Evolutionary conservation across 805 yeast genomes (phyloP).

Genomic region (Zygosaccharomyces gambellarensis): DNA sequence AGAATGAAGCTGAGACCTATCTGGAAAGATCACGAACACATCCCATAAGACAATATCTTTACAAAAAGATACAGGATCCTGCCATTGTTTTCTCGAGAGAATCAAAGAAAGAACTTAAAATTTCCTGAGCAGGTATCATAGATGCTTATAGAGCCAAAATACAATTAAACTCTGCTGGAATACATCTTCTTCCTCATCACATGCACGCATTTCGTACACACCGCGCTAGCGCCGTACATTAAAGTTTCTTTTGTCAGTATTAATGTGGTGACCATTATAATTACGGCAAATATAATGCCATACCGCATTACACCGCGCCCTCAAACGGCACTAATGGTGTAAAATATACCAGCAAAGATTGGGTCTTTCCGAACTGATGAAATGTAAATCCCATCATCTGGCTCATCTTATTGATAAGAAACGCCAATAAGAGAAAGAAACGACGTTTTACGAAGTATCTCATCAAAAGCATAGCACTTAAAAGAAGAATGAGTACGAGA

Average conservation of each 20-base stretch:
- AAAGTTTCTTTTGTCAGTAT: not conserved
- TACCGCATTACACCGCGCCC: constrained; percentile 1
- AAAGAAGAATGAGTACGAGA: not conserved
- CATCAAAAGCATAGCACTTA: not conserved
- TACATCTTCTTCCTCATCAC: not conserved
- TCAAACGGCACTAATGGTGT: constrained; percentile 3
- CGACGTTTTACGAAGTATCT: constrained; percentile 1
- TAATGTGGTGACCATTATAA: not conserved
- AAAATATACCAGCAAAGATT: not conserved
- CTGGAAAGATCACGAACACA: not conserved
- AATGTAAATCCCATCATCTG: constrained; percentile 2
- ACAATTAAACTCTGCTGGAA: too few relatives aligned
- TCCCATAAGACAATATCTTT: not conserved
- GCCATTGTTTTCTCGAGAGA: not conserved
- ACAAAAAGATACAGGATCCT: not conserved
- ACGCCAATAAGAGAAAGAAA: constrained; percentile 3
- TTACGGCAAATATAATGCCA: constrained; percentile 1
- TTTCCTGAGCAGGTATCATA: not conserved
- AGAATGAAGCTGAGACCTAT: not conserved
- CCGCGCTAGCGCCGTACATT: not conserved
- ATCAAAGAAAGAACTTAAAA: not conserved
- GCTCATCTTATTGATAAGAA: constrained; percentile 3
- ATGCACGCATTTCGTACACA: not conserved
- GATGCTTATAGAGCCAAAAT: too few relatives aligned
- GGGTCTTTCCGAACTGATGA: not conserved